A percentile compares a stretch with the other conserved stretches of the same genome.
These are phyloP conservation scores for Perilla frutescens DNA, from an alignment of 257 asterid species.

Conservation along the genomic window DNA sequence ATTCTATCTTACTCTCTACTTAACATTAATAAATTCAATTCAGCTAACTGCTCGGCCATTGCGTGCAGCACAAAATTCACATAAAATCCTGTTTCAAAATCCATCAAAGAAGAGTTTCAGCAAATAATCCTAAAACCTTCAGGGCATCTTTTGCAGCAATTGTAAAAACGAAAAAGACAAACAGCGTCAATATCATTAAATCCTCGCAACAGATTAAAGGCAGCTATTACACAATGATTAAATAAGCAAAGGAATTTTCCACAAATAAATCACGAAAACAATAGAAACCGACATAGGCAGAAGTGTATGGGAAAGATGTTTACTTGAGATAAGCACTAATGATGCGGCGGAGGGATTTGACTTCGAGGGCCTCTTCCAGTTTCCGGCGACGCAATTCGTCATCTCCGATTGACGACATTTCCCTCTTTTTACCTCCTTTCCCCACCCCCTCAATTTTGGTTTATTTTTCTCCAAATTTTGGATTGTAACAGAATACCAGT, in stretches of 20 bases:
- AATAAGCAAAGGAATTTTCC: background rate
- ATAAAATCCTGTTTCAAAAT: background rate
- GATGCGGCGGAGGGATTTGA: conserved; percentile 91
- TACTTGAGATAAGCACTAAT: conserved; percentile 98
- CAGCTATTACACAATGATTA: background rate
- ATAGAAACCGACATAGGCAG: background rate
- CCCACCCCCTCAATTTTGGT: background rate
- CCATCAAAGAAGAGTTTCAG: conserved; percentile 15
- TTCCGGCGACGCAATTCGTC: conserved; percentile 75
- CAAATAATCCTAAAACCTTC: conserved; percentile 21
- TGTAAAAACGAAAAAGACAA: background rate
- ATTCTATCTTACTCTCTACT: background rate
- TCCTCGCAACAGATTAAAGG: background rate
- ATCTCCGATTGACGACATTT: conserved; percentile 48
- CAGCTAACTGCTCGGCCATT: background rate
- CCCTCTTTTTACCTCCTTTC: background rate
- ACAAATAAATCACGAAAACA: background rate
- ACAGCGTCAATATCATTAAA: background rate
- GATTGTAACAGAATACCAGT: too few relatives aligned
- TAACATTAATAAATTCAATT: conserved; percentile 9
- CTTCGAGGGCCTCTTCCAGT: conserved; percentile 87
- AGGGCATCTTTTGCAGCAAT: background rate
- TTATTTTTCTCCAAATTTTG: background rate
- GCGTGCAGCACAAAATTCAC: background rate
- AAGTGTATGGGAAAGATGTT: background rate